Evolutionary conservation across 192 early-diverging fungal species (phyloP), one percentile per base, ranked within the genome.

Genomic region (Coemansia umbellata): DNA sequence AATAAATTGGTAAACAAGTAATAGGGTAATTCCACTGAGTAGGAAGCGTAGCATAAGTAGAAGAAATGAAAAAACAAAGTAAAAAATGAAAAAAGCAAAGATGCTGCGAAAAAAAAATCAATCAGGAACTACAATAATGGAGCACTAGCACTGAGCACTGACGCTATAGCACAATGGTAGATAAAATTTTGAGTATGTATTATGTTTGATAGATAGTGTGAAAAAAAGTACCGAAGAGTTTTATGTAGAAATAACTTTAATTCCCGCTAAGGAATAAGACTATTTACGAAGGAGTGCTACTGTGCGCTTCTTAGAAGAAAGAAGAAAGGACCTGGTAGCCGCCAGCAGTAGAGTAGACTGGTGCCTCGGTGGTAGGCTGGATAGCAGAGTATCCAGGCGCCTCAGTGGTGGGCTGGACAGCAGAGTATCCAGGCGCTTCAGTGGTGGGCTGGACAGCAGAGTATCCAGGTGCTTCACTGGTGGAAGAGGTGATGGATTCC

Each of bases 231-330:
- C n/a, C n/a, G n/a, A n/a, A n/a, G n/a, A n/a, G n/a, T n/a, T n/a
- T n/a, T n/a, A n/a, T n/a, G n/a, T n/a, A n/a, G n/a, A n/a, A n/a
- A n/a, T n/a, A n/a, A n/a, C n/a, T n/a, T n/a, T n/a, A n/a, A n/a
- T n/a, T n/a, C n/a, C n/a, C n/a, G n/a, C n/a, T n/a, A n/a, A n/a
- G n/a, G n/a, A n/a, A n/a, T n/a, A n/a, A n/a, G n/a, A n/a, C n/a
- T n/a, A n/a, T n/a, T n/a, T n/a, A n/a, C n/a, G n/a, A n/a, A n/a
- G n/a, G n/a, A n/a, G n/a, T n/a, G n/a, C n/a, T n/a, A n/a, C 43
- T 26, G 13, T 26, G 43, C 23, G 8, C 24, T 45, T 13, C 42
- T 72, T 72, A 72, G 57, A 60, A 72, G 47, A 52, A 54, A n/a
- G 62, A 31, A 37, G 58, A 47, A 9, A 56, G 26, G 27, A 47